Conservation (phyloP, 768 basidiomycete genomes). For the Mycena albidolilacea region DNA sequence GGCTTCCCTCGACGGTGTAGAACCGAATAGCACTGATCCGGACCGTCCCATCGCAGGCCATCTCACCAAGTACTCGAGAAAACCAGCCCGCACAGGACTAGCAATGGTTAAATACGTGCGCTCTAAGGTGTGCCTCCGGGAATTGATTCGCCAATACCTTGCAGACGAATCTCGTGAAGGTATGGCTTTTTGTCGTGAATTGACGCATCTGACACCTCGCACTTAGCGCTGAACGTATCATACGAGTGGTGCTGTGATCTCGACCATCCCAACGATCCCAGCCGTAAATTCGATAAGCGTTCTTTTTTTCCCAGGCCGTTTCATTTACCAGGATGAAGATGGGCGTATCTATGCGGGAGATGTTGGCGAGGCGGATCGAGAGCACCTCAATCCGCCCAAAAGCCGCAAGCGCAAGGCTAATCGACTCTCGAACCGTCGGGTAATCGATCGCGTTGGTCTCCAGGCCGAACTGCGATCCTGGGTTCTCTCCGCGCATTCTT, state of each 20-base stretch:
- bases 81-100: conserved; percentile 26
- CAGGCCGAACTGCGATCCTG: too few species aligned
- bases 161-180: conserved; percentile 3
- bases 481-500: too few species aligned
- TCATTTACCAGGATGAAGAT: not conserved
- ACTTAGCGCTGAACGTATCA: not conserved
- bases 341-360: not conserved
- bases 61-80: conserved; percentile 21
- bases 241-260: conserved; percentile 12
- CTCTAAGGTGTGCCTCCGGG: conserved; percentile 13
- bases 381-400: too few species aligned
- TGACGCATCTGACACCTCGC: not conserved
- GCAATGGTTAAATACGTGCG: conserved; percentile 23
- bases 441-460: too few species aligned
- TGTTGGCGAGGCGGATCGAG: too few species aligned
- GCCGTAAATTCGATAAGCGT: conserved; percentile 4
- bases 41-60: too few species aligned
- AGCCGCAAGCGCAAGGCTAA: too few species aligned
- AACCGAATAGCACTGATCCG: too few species aligned
- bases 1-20: too few species aligned
- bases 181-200: not conserved
- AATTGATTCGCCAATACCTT: not conserved
- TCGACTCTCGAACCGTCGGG: too few species aligned
- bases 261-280: not conserved
- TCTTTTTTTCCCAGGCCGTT: conserved; percentile 13